Conservation (phyloP, 169 alveolate species). For the Eimeria necatrix region DNA sequence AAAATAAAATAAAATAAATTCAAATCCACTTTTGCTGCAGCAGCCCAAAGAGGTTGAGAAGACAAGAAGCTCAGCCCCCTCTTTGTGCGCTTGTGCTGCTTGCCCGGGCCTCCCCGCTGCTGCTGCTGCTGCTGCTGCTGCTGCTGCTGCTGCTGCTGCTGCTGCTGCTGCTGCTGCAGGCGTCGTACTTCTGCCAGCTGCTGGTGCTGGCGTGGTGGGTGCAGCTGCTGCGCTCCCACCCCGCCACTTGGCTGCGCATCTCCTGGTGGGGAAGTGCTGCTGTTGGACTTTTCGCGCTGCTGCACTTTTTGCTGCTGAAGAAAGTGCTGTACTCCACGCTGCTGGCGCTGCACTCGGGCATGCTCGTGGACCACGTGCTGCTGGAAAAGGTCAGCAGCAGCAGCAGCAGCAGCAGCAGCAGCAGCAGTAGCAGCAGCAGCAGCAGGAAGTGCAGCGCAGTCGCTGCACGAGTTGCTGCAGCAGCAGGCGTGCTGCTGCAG, state of each 20-base stretch:
- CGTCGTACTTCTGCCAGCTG: constrained; percentile 71
- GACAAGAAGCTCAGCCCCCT: background rate
- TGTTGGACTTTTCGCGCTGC: constrained; percentile 79
- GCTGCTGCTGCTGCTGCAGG: constrained; percentile 8
- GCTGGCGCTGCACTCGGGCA: constrained; percentile 84
- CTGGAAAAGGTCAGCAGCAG: constrained; percentile 83
- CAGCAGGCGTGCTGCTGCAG: background rate
- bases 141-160: no score
- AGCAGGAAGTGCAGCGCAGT: background rate
- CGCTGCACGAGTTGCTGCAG: background rate
- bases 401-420: constrained; percentile 58
- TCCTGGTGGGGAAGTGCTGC: constrained; percentile 83
- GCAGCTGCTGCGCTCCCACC: constrained; percentile 82
- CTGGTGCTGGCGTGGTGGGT: constrained; percentile 86
- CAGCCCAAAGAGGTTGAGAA: no score
- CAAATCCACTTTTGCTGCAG: no score
- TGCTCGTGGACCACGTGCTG: constrained; percentile 84
- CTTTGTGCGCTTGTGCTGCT: background rate
- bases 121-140: no score
- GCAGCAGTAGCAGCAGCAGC: constrained; percentile 35
- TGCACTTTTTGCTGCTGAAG: constrained; percentile 80
- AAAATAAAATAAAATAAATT: no score
- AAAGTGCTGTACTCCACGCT: constrained; percentile 81
- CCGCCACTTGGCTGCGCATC: constrained; percentile 85
- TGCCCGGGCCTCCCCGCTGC: background rate